Conservation (phyloP, 441 rosid genomes). For the Adansonia grandidieri region DNA sequence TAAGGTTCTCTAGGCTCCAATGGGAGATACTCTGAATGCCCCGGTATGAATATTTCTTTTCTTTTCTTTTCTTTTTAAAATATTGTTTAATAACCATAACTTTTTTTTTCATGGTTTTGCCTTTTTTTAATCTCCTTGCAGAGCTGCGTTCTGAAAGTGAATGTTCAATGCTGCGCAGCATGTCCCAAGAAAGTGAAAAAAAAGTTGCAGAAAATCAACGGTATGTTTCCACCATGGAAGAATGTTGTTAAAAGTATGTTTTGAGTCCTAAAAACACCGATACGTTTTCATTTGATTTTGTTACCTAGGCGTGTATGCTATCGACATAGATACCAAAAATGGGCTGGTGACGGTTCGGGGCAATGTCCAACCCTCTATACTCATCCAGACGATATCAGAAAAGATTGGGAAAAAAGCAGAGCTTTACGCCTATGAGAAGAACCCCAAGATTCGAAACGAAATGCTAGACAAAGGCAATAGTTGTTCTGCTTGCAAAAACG, state of each 20-base stretch:
- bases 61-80: not conserved
- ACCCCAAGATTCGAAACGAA: constrained; percentile 9
- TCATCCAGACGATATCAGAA: constrained; percentile 11
- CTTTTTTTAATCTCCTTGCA: not conserved
- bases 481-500: constrained; percentile 11
- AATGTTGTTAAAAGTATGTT: not conserved
- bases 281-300: not conserved
- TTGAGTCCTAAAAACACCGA: not conserved
- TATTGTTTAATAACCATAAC: not conserved
- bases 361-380: constrained; percentile 15
- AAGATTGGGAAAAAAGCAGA: constrained; percentile 26
- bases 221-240: constrained; percentile 9
- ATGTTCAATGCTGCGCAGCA: constrained; percentile 23
- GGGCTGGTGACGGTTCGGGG: constrained; percentile 34
- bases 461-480: not conserved
- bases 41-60: not conserved
- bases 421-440: constrained; percentile 30
- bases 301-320: constrained; percentile 28
- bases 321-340: constrained; percentile 23
- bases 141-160: constrained; percentile 28
- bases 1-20: not conserved
- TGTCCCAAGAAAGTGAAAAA: constrained; percentile 29
- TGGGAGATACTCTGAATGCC: constrained; percentile 20
- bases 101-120: not conserved
- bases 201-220: constrained; percentile 32